Percentiles rank a stretch among this genome's conserved stretches.
phyloP scores from a whole-genome alignment of 2,329 filamentous ascomycete species.

The Colletotrichum sp. region DNA sequence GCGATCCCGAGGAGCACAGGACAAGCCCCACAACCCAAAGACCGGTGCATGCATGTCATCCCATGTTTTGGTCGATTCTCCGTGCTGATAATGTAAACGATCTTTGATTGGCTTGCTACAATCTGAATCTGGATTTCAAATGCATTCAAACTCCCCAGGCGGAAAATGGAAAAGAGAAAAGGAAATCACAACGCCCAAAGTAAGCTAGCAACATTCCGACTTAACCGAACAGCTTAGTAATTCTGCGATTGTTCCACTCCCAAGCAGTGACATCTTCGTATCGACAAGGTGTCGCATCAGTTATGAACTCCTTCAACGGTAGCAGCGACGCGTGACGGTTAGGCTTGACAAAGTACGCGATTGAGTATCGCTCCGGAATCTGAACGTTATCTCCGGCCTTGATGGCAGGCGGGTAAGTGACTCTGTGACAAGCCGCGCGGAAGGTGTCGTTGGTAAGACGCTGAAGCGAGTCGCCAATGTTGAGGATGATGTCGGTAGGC shows the following conservation, averaged over 20 bases:
- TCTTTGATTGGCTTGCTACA: neutral
- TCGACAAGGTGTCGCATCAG: slow-evolving; percentile 22
- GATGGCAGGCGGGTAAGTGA: slow-evolving; percentile 30
- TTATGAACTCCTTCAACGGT: slow-evolving; percentile 33
- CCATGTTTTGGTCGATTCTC: neutral
- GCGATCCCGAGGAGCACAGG: neutral
- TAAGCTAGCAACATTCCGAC: neutral
- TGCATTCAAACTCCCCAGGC: neutral
- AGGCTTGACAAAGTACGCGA: slow-evolving; percentile 34
- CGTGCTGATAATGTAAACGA: neutral
- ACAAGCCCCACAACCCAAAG: neutral
- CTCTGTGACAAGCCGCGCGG: slow-evolving; percentile 37
- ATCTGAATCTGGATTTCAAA: neutral
- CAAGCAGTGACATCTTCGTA: slow-evolving; percentile 38
- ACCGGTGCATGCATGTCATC: neutral
- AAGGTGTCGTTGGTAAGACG: slow-evolving; percentile 40
- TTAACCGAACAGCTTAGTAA: slow-evolving; percentile 24
- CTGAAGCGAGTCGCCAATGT: slow-evolving; percentile 44
- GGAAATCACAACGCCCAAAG: neutral
- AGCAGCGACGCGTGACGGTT: slow-evolving; percentile 33
- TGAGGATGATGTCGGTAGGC: slow-evolving; percentile 38
- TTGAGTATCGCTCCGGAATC: slow-evolving; percentile 31
- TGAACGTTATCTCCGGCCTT: slow-evolving; percentile 23
- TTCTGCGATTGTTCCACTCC: slow-evolving; percentile 33
- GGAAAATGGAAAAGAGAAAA: neutral